Percentiles rank a stretch among this genome's conserved stretches.
Evolutionary conservation across 2,329 filamentous ascomycete species (phyloP).

Genomic region (Calonectria montana): DNA sequence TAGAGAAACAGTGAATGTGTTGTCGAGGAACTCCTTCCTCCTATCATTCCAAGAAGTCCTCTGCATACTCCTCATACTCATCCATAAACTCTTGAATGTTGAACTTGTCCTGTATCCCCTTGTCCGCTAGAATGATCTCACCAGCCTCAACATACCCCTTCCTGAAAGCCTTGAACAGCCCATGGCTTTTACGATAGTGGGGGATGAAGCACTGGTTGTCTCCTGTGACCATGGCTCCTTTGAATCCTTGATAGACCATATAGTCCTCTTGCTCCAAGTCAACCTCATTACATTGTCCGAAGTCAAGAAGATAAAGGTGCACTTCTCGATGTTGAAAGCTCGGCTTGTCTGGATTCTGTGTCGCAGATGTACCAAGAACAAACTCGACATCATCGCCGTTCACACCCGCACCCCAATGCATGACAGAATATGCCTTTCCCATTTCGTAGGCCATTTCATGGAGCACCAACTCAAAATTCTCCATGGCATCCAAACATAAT

Average conservation of each 20-base stretch:
- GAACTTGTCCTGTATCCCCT: slow-evolving; percentile 24
- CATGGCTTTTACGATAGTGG: slow-evolving; percentile 26
- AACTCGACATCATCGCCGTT: slow-evolving; percentile 39
- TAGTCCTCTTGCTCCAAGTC: slow-evolving; percentile 22
- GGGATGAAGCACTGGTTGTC: slow-evolving; percentile 40
- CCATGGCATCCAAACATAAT: slow-evolving; percentile 20
- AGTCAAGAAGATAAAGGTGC: slow-evolving; percentile 35
- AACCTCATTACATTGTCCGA: slow-evolving; percentile 36
- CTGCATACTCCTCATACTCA: slow-evolving; percentile 37
- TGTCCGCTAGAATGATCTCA: slow-evolving; percentile 22
- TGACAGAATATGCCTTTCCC: slow-evolving; percentile 33
- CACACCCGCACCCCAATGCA: slow-evolving; percentile 38
- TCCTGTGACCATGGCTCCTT: slow-evolving; percentile 37
- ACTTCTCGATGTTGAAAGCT: slow-evolving; percentile 23
- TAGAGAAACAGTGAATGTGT: too few species aligned
- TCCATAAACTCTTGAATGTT: slow-evolving; percentile 31
- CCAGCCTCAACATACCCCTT: slow-evolving; percentile 31
- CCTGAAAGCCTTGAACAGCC: slow-evolving; percentile 30
- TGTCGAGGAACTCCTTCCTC: too few species aligned
- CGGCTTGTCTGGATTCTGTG: background rate
- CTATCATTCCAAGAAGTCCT: too few species aligned
- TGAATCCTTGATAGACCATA: slow-evolving; percentile 36
- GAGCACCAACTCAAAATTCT: slow-evolving; percentile 20
- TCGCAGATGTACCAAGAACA: slow-evolving; percentile 26
- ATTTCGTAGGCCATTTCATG: slow-evolving; percentile 24